Evolutionary conservation across 352 stramenopile genomes (phyloP).

Genomic region (Globisporangium cystogenes): DNA sequence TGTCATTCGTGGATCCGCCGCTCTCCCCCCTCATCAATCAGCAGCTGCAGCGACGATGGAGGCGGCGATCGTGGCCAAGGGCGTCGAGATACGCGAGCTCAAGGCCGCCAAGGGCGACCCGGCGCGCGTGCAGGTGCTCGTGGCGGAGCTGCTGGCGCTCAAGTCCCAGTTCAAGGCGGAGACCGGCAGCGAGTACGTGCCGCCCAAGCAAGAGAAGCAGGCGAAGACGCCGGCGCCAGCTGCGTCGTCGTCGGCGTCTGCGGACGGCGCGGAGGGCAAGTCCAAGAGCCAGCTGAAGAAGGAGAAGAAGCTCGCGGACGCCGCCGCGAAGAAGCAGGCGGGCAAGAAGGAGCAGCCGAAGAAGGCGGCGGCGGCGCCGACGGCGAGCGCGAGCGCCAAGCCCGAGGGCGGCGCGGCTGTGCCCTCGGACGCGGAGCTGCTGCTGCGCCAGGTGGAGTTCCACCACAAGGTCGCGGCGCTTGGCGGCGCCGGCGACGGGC

Average conservation of each 20-base stretch:
- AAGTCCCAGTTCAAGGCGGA: slow-evolving; percentile 78
- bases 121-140: slow-evolving; percentile 34
- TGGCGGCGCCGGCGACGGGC: slow-evolving; percentile 37
- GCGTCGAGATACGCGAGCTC: slow-evolving; percentile 73
- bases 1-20: not conserved
- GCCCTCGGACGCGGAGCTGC: slow-evolving; percentile 45
- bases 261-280: slow-evolving; percentile 27
- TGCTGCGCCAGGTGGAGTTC: slow-evolving; percentile 73
- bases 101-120: slow-evolving; percentile 71
- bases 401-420: slow-evolving; percentile 52
- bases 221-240: slow-evolving; percentile 20
- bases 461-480: slow-evolving; percentile 55
- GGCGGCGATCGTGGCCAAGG: slow-evolving; percentile 63
- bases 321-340: slow-evolving; percentile 27
- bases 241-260: not conserved
- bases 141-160: slow-evolving; percentile 59
- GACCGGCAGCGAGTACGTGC: slow-evolving; percentile 67
- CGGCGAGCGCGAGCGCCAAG: slow-evolving; percentile 63
- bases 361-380: slow-evolving; percentile 44
- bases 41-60: slow-evolving; percentile 1
- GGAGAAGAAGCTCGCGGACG: slow-evolving; percentile 80
- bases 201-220: slow-evolving; percentile 34
- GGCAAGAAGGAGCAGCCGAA: slow-evolving; percentile 28
- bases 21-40: not conserved
- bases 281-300: slow-evolving; percentile 88